These are phyloP conservation scores for Pleurotus eryngii DNA, from an alignment of 768 basidiomycete species.

Conservation along the genomic window DNA sequence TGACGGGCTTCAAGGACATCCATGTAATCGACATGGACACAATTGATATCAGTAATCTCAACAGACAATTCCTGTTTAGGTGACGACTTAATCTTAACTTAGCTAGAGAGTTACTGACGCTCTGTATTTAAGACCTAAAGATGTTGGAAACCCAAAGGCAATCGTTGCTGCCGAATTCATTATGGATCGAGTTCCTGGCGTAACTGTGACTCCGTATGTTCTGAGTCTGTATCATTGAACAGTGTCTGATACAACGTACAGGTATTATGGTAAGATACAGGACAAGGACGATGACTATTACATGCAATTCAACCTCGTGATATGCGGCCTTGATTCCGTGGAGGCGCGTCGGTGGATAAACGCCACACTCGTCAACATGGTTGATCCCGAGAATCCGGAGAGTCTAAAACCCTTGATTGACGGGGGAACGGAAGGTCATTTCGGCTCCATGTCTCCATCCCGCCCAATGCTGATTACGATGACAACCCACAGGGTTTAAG, in stretches of 20 bases:
- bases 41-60: conserved; percentile 98
- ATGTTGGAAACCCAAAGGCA: conserved; percentile 94
- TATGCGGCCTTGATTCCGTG: conserved; percentile 96
- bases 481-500: conserved; percentile 73
- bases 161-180: conserved; percentile 93
- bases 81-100: conserved; percentile 25
- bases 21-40: conserved; percentile 99
- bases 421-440: conserved; percentile 92
- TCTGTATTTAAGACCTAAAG: conserved; percentile 58
- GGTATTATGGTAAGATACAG: conserved; percentile 96
- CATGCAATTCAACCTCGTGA: conserved; percentile 93
- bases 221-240: background rate
- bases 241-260: conserved; percentile 26
- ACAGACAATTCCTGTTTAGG: conserved; percentile 98
- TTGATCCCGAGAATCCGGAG: conserved; percentile 90
- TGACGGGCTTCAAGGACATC: conserved; percentile 97
- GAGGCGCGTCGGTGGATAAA: conserved; percentile 99
- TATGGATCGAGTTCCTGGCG: conserved; percentile 94
- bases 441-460: background rate
- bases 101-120: conserved; percentile 3
- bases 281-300: conserved; percentile 96
- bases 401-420: conserved; percentile 96
- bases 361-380: conserved; percentile 92
- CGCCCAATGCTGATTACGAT: background rate
- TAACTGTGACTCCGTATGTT: conserved; percentile 93